Base-by-base conservation (phyloP, 805 yeast species). In the Spathaspora girioi region DNA sequence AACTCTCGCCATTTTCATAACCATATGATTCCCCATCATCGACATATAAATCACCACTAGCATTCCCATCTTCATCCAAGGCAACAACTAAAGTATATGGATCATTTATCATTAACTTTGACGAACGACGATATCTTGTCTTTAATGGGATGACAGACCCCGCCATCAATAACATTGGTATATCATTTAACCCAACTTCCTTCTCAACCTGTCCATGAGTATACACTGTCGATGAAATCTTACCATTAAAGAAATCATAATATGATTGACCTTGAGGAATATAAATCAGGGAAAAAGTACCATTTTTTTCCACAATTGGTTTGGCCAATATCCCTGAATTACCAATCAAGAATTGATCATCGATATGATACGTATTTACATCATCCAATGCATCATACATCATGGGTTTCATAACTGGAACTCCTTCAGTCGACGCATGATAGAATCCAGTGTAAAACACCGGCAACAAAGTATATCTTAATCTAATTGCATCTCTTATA, bases 11-110 rank as follows among this genome's bases (percentile, higher is more conserved):
- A 1, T 69, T 57, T 31, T 64, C 51, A 62, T 82, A 82, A 43
- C 73, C 79, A 57, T 78, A 88, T 0, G 92, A 76, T 58, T 84
- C 87, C 14, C 96, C 97, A 66, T 92, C 98, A 65, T 92, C 98
- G 38, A 87, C 67, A 64, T 91, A 92, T 31, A 92, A 64, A 15
- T 69, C 65, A 1, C 88, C 87, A 0, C 66, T 65, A 0, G 92
- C 90, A 6, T 59, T 56, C 0, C 83, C 84, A 1, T 68, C 58
- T 2, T 61, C 57, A 50, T 74, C 75, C 10, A 84, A 74, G 0
- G 88, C 89, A 43, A 92, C 69, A 1, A 85, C 75, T 38, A 92
- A 60, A 0, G 96, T 87, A 64, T 83, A 89, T 3, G 97, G 97
- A 64, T 92, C 98, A 55, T 77, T 69, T 23, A 64, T 71, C 93